A percentile compares a stretch with the other conserved stretches of the same genome.
Evolutionary conservation across 208 protist species (phyloP).

Genomic region (Trypanosoma rangeli): DNA sequence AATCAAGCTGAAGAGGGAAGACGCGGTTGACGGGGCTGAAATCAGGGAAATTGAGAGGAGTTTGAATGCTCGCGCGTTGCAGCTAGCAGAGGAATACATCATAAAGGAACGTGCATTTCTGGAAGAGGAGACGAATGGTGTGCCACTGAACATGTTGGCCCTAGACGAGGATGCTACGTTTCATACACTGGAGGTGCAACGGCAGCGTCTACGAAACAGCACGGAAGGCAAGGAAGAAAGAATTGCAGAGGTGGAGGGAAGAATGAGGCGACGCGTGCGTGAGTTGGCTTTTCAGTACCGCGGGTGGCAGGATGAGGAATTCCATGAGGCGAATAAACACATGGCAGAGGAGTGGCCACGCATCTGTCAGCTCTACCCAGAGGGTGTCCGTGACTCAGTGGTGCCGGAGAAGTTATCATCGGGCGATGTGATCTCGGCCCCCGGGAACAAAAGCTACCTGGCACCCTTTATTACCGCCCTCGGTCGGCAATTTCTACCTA

Average conservation of each 20-base stretch:
- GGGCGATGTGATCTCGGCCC: slow-evolving; percentile 46
- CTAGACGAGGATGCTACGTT: slow-evolving; percentile 71
- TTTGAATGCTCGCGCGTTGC: slow-evolving; percentile 51
- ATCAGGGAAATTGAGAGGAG: slow-evolving; percentile 36
- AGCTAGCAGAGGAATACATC: slow-evolving; percentile 65
- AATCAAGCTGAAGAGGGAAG: slow-evolving; percentile 28
- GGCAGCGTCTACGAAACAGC: slow-evolving; percentile 44
- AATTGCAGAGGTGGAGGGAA: slow-evolving; percentile 51
- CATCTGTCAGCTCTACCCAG: slow-evolving; percentile 77
- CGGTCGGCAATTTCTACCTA: slow-evolving; percentile 53
- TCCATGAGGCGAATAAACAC: slow-evolving; percentile 70
- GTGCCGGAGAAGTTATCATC: slow-evolving; percentile 29
- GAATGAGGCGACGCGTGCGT: slow-evolving; percentile 55
- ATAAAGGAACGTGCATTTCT: slow-evolving; percentile 65
- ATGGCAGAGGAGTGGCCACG: slow-evolving; percentile 73
- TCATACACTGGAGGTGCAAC: slow-evolving; percentile 72
- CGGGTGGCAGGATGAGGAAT: slow-evolving; percentile 83
- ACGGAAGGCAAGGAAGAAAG: slow-evolving; percentile 28
- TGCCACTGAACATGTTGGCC: slow-evolving; percentile 59
- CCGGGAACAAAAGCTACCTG: slow-evolving; percentile 58
- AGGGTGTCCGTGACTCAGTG: slow-evolving; percentile 42
- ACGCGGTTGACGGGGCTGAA: slow-evolving; percentile 20
- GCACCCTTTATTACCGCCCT: slow-evolving; percentile 80
- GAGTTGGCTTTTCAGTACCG: slow-evolving; percentile 62
- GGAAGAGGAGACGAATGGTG: slow-evolving; percentile 74